Evolutionary conservation across 1,139 yeast genomes (phyloP).

Genomic region (Geotrichum citri-aurantii): DNA sequence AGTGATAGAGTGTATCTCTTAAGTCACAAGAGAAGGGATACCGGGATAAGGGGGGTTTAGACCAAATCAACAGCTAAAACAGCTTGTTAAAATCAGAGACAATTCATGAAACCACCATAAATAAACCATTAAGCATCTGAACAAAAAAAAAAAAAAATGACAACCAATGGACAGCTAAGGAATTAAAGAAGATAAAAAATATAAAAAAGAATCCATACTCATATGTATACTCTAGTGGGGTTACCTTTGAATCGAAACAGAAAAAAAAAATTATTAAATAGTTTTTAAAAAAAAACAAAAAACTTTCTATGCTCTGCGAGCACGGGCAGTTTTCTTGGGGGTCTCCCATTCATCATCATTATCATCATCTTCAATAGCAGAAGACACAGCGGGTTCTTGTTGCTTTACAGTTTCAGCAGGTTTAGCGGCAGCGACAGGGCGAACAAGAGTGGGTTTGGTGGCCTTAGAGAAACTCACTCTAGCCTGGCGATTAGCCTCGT

Average conservation of each 20-base stretch:
- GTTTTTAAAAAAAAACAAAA: background rate
- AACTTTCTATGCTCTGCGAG: background rate
- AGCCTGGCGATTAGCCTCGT: slow-evolving; percentile 13
- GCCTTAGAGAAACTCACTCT: slow-evolving; percentile 13
- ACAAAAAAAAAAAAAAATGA: background rate
- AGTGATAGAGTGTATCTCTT: background rate
- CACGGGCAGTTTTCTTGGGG: slow-evolving; percentile 15
- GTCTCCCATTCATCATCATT: slow-evolving; percentile 15
- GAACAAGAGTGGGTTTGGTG: background rate
- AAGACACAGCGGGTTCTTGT: background rate
- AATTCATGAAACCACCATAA: too few species aligned
- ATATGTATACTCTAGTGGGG: background rate
- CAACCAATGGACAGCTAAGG: too few species aligned
- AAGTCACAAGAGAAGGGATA: too few species aligned
- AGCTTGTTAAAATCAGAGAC: too few species aligned
- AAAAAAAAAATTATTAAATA: background rate
- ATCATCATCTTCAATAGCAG: slow-evolving; percentile 7
- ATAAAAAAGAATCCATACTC: background rate
- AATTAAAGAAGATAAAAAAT: too few species aligned
- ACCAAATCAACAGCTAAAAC: too few species aligned
- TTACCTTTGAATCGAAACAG: background rate
- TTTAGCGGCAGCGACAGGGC: background rate
- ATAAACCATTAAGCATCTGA: background rate
- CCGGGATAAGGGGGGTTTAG: too few species aligned
- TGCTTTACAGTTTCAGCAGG: background rate